phyloP scores from a whole-genome alignment of 306 rosid species.

The Mimosa bimucronata region DNA sequence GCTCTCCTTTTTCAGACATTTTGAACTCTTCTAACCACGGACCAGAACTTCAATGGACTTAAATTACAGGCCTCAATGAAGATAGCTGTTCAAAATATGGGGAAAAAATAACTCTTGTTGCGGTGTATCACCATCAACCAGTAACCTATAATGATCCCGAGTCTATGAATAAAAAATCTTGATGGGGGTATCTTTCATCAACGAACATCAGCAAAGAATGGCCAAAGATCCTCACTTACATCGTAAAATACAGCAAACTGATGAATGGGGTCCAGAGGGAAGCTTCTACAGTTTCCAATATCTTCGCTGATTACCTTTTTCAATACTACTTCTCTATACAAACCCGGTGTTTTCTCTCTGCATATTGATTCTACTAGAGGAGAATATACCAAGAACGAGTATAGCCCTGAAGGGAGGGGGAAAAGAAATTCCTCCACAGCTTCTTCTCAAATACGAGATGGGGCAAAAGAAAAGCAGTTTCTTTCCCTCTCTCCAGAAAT shows the following conservation, averaged over 20 bases:
- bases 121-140: constrained; percentile 33
- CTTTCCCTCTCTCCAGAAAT: not conserved
- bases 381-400: not conserved
- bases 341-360: constrained; percentile 29
- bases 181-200: constrained; percentile 18
- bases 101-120: not conserved
- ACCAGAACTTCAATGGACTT: constrained; percentile 39
- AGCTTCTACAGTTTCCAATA: constrained; percentile 32
- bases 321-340: constrained; percentile 17
- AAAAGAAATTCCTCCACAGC: not conserved
- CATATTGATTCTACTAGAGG: constrained; percentile 22
- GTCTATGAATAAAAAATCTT: constrained; percentile 35
- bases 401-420: not conserved
- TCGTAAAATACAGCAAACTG: constrained; percentile 16
- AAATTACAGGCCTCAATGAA: constrained; percentile 21
- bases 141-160: constrained; percentile 16
- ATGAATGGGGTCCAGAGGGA: not conserved
- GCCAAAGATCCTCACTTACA: constrained; percentile 31
- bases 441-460: constrained; percentile 6
- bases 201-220: constrained; percentile 28
- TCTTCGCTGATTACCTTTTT: constrained; percentile 7
- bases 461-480: constrained; percentile 11
- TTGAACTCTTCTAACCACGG: constrained; percentile 36
- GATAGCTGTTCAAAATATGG: constrained; percentile 4
- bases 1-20: constrained; percentile 64